phyloP scores from a whole-genome alignment of 1,139 yeast genomes.

The Diutina siamensis region DNA sequence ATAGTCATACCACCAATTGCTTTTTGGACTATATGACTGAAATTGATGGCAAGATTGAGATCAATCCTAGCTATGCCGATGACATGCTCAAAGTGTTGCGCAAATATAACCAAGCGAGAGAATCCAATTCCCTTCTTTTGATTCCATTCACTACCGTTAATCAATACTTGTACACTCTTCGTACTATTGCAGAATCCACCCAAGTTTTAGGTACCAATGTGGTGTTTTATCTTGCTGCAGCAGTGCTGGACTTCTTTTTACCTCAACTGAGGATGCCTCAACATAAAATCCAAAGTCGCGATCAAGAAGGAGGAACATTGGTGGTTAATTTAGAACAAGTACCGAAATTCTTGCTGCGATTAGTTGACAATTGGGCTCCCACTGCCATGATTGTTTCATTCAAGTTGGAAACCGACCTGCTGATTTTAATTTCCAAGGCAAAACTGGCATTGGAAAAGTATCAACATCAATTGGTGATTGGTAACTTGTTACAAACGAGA shows the following conservation, averaged over 20 bases:
- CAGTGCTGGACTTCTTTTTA: constrained; percentile 90
- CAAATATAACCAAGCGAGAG: constrained; percentile 51
- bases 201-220: constrained; percentile 43
- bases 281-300: constrained; percentile 73
- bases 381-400: constrained; percentile 90
- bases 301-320: constrained; percentile 63
- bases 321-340: constrained; percentile 87
- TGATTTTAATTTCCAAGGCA: constrained; percentile 65
- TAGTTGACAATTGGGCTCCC: constrained; percentile 93
- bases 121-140: constrained; percentile 46
- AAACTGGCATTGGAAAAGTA: constrained; percentile 69
- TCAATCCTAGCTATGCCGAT: constrained; percentile 48
- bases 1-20: constrained; percentile 73
- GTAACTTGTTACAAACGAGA: constrained; percentile 82
- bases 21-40: constrained; percentile 75
- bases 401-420: constrained; percentile 81
- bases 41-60: constrained; percentile 39
- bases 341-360: constrained; percentile 79
- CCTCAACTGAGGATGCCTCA: constrained; percentile 80
- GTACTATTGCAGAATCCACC: constrained; percentile 51
- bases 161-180: constrained; percentile 80
- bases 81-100: constrained; percentile 55
- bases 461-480: constrained; percentile 89
- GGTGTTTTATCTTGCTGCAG: constrained; percentile 87
- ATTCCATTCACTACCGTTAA: constrained; percentile 92